Base-by-base conservation (phyloP, 1,139 yeast genomes). In the Yamadazyma siamensis region DNA sequence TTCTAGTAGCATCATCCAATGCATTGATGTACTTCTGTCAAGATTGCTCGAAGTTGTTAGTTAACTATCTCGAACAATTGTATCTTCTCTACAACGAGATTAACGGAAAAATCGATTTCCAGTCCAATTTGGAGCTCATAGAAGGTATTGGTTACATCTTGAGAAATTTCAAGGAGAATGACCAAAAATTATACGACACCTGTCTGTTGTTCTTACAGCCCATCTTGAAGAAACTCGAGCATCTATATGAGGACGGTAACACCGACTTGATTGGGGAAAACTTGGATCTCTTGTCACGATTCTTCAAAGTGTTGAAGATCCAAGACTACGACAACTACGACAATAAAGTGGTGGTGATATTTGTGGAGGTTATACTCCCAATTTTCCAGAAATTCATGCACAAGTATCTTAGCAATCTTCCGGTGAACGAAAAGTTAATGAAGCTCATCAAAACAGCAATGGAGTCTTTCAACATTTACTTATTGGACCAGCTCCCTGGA, bases 1-100 rank as follows among this genome's bases (percentile, higher is more conserved):
- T 86, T 21, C 67, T 81, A 20, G 75, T 80, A 29, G 96, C 98
- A 0, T 88, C 97, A 0, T 84, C 96, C 0, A 91, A 86, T 56
- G 95, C 99, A 0, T 70, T 94, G 47, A 87, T 87, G 89, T 89
- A 80, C 51, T 86, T 94, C 50, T 89, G 97, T 61, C 85, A 85
- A 49, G 98, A 94, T 56, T 94, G 98, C 50, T 74, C 94, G 0
- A 50, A 59, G 11, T 64, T 80, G 13, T 64, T 94, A 43, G 76
- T 80, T 19, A 72, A 75, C 33, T 85, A 76, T 52, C 64, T 88
- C 46, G 89, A 80, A 33, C 95, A 87, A 52, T 65, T 94, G 33
- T 79, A 80, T 46, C 68, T 77, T 40, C 79, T 91, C 41, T 91
- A 86, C 56, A 76, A 77, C 33, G 80, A 76, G 45, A 75, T 89